Conservation (phyloP, 2,329 filamentous ascomycete species). For the Penicillium sp. region DNA sequence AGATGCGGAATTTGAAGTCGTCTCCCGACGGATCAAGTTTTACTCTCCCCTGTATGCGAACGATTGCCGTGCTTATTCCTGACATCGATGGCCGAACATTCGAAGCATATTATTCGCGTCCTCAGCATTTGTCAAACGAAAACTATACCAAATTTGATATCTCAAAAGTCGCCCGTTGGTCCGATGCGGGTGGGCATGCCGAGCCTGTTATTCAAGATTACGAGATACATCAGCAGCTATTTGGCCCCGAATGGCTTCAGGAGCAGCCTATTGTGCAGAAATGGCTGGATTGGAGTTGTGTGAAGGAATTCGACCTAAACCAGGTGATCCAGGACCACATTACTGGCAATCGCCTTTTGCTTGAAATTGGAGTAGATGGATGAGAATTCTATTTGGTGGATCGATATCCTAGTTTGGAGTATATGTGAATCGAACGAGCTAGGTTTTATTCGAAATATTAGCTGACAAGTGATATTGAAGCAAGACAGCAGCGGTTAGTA, state of each 20-base stretch:
- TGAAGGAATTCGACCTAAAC: conserved; percentile 14
- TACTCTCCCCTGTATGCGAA: background rate
- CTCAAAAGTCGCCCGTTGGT: conserved; percentile 7
- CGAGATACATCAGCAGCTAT: conserved; percentile 1
- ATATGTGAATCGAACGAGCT: no score
- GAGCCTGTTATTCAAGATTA: conserved; percentile 3
- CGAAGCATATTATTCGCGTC: conserved; percentile 11
- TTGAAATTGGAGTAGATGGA: background rate
- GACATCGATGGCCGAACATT: conserved; percentile 8
- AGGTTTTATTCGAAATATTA: no score
- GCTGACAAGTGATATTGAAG: no score
- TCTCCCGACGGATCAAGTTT: background rate
- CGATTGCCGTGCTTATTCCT: conserved; percentile 8
- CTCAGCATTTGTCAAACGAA: background rate
- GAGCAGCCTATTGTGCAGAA: conserved; percentile 8
- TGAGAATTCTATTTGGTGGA: background rate
- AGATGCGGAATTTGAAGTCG: background rate
- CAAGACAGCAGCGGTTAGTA: conserved; percentile 2
- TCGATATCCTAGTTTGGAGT: background rate
- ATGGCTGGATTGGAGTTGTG: conserved; percentile 9
- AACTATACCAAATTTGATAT: background rate
- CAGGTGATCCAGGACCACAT: conserved; percentile 15
- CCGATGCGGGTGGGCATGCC: background rate
- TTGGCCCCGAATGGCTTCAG: conserved; percentile 10
- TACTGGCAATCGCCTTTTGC: conserved; percentile 6